Evolutionary conservation across 768 basidiomycete species (phyloP).

Genomic region (Leccinum ochraceum): DNA sequence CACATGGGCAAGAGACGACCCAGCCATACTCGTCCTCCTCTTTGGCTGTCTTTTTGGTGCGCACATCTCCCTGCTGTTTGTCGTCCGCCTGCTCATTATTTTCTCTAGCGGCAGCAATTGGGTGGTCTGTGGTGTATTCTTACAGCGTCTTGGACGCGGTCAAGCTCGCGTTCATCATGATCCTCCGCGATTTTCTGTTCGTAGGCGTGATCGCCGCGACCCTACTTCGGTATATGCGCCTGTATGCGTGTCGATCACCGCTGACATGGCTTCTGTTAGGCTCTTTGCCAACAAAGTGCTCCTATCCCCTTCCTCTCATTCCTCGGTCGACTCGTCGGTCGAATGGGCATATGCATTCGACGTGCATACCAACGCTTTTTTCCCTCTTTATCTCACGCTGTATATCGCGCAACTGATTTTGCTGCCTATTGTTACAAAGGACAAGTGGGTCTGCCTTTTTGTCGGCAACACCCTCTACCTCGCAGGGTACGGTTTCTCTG

Average conservation of each 20-base stretch:
- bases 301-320: conserved; percentile 71
- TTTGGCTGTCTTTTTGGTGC: conserved; percentile 73
- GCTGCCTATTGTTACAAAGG: conserved; percentile 76
- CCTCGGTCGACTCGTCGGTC: conserved; percentile 68
- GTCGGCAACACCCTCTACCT: conserved; percentile 81
- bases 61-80: background rate
- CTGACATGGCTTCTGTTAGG: conserved; percentile 38
- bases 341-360: conserved; percentile 98
- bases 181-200: conserved; percentile 85
- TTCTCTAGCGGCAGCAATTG: conserved; percentile 68
- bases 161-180: conserved; percentile 74
- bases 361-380: conserved; percentile 96
- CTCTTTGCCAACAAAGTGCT: conserved; percentile 72
- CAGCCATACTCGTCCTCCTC: conserved; percentile 89
- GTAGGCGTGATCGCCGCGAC: conserved; percentile 76
- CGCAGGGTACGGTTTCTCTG: conserved; percentile 60
- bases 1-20: conserved; percentile 97
- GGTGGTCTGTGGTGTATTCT: conserved; percentile 86
- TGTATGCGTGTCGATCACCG: conserved; percentile 7
- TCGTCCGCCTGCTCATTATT: background rate
- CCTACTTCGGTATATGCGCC: conserved; percentile 58
- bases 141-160: conserved; percentile 57
- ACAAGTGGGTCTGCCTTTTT: conserved; percentile 93
- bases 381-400: conserved; percentile 87
- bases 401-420: conserved; percentile 89